A percentile compares a stretch with the other conserved stretches of the same genome.
Evolutionary conservation across 2,329 filamentous ascomycete species (phyloP).

Genomic region (Nemania abortiva): DNA sequence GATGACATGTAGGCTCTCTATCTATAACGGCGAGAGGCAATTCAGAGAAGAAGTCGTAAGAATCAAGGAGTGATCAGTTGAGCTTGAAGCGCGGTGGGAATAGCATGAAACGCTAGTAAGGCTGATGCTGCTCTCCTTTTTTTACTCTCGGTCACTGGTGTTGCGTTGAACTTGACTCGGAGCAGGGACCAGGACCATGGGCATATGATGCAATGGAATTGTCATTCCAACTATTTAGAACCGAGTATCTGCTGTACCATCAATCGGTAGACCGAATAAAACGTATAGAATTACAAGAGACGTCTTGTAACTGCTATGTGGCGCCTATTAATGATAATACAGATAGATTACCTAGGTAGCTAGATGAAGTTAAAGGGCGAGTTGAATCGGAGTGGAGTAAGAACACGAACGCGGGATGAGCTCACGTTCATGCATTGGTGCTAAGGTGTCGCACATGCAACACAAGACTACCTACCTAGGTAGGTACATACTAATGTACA

Average conservation of each 20-base stretch:
- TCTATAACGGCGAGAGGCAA: constrained; percentile 30
- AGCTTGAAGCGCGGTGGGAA: background rate
- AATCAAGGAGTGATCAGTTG: background rate
- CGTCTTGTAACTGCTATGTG: constrained; percentile 8
- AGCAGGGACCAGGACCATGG: constrained; percentile 32
- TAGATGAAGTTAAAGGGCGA: background rate
- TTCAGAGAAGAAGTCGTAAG: background rate
- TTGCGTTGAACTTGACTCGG: constrained; percentile 5
- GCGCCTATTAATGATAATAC: constrained; percentile 5
- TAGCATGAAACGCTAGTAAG: constrained; percentile 13
- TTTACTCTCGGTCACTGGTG: constrained; percentile 17
- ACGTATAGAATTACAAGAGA: background rate
- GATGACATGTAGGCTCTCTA: constrained; percentile 45
- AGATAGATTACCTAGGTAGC: background rate
- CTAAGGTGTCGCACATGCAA: constrained; percentile 25
- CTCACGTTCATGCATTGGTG: constrained; percentile 30
- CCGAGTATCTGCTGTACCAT: background rate
- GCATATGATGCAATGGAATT: constrained; percentile 7
- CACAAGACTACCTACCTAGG: background rate
- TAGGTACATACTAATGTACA: background rate
- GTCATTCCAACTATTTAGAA: constrained; percentile 1
- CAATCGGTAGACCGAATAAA: background rate
- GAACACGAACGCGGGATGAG: constrained; percentile 28
- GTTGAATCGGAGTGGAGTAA: constrained; percentile 16
- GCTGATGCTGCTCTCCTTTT: constrained; percentile 14